These are phyloP conservation scores for Wickerhamomyces pijperi DNA, from an alignment of 805 yeast species.

Conservation along the genomic window DNA sequence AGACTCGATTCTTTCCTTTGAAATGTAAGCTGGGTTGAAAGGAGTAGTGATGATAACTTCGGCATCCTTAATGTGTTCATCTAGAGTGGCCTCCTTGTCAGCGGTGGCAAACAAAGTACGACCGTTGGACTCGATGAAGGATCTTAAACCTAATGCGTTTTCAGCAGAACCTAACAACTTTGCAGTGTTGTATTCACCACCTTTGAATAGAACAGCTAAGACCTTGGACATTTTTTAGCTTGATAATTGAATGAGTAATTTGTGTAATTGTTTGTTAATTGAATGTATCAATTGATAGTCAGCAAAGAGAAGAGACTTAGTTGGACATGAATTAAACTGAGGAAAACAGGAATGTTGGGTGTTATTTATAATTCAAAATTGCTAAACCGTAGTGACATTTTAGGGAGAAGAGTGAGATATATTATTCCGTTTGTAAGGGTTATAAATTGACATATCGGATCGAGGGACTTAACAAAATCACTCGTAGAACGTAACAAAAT, in stretches of 20 bases:
- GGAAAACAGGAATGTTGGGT: too few relatives aligned
- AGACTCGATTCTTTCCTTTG: constrained; percentile 50
- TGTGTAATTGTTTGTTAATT: background rate
- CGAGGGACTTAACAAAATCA: too few relatives aligned
- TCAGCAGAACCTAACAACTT: constrained; percentile 60
- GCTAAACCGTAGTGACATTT: too few relatives aligned
- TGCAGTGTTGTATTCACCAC: constrained; percentile 22
- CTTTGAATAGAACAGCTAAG: constrained; percentile 20
- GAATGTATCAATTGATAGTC: too few relatives aligned
- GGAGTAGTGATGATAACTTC: constrained; percentile 76
- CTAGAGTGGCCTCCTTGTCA: constrained; percentile 59
- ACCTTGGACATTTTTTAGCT: constrained; percentile 6
- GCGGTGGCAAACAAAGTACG: constrained; percentile 56
- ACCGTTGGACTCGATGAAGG: constrained; percentile 55
- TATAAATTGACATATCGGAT: too few relatives aligned
- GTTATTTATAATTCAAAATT: too few relatives aligned
- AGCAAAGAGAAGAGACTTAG: too few relatives aligned
- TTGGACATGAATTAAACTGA: too few relatives aligned
- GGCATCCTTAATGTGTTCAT: constrained; percentile 56
- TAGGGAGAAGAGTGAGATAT: too few relatives aligned
- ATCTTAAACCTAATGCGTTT: constrained; percentile 62
- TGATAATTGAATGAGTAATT: too few relatives aligned
- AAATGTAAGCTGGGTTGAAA: constrained; percentile 71
- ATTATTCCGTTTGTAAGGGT: too few relatives aligned
- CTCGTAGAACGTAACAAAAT: too few relatives aligned